Percentiles rank a stretch among this genome's conserved stretches.
Conservation (phyloP, 805 yeast genomes). For the Monosporozyma yasuniensis region DNA sequence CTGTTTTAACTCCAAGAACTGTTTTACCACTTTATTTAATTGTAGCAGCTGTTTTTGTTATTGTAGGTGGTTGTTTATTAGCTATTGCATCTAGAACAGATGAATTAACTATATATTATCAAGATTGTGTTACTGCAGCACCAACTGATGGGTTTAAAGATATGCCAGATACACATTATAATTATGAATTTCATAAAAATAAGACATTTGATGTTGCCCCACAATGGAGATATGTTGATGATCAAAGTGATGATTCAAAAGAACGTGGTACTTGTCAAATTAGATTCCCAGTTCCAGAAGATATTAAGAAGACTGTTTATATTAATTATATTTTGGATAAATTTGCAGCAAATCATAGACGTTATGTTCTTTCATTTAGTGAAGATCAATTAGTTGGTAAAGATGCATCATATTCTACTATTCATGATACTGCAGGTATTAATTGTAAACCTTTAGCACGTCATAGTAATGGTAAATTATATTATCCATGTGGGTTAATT, state of each 20-base stretch:
- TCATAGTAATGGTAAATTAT: slow-evolving; percentile 45
- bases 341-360: slow-evolving; percentile 89
- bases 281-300: slow-evolving; percentile 63
- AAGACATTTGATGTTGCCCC: slow-evolving; percentile 36
- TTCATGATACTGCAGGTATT: slow-evolving; percentile 42
- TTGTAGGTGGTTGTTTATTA: slow-evolving; percentile 79
- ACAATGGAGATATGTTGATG: slow-evolving; percentile 57
- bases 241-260: slow-evolving; percentile 38
- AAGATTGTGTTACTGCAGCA: slow-evolving; percentile 54
- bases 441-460: slow-evolving; percentile 60
- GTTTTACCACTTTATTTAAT: slow-evolving; percentile 73
- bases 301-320: slow-evolving; percentile 64
- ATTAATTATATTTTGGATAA: slow-evolving; percentile 78
- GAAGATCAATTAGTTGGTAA: slow-evolving; percentile 77
- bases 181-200: slow-evolving; percentile 46
- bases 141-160: slow-evolving; percentile 35
- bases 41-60: slow-evolving; percentile 75
- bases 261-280: slow-evolving; percentile 58
- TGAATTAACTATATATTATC: slow-evolving; percentile 63
- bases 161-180: slow-evolving; percentile 51
- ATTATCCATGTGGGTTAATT: slow-evolving; percentile 91
- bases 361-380: slow-evolving; percentile 82
- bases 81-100: slow-evolving; percentile 65
- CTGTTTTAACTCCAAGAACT: slow-evolving; percentile 82
- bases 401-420: slow-evolving; percentile 45